Base-by-base conservation (phyloP, 73 alveolate genomes). In the Symbiodinium pilosum region DNA sequence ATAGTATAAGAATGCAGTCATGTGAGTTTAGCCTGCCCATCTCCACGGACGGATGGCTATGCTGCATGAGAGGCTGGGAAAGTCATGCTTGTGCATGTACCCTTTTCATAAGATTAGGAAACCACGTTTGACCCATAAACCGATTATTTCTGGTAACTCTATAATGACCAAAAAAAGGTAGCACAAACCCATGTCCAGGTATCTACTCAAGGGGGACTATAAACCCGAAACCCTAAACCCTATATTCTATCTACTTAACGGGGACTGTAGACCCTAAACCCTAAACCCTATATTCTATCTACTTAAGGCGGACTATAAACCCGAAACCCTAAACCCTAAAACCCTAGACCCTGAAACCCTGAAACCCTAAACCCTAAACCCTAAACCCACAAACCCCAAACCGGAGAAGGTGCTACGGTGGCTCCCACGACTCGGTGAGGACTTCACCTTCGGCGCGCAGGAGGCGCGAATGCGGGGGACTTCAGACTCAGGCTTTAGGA, bases 401-500 rank as follows among this genome's bases (percentile, higher is more conserved):
- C n/a, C n/a, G n/a, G n/a, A n/a, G n/a, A n/a, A 91, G 97, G 77
- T 92, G 3, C 42, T 92, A n/a, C 88, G 98, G 20, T 92, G 98
- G 98, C 83, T 92, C 34, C 98, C 98, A 8, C 91, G 91, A 24
- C 86, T 92, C 77, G 83, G 43, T 43, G 98, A 92, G 59, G 91
- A 75, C 54, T 92, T 92, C 51, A 92, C 98, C 91, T 92, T 92
- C 21, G 98, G 98, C 7, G 98, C 98, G 2, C 98, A 92, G 54
- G 98, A 92, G 98, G 98, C 3, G 93, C 43, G 4, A 69, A 7
- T 21, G 8, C n/a, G 8, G n/a, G 36, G 44, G 73, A n/a, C 43
- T 32, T 1, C 26, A 40, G 84, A 40, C 18, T 28, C 14, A 68
- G 83, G 64, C 24, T 16, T 52, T 18, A 4, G 69, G 69, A 28